Base-by-base conservation (phyloP, 1,284 basidiomycete genomes). In the Hortiboletus rubellus region DNA sequence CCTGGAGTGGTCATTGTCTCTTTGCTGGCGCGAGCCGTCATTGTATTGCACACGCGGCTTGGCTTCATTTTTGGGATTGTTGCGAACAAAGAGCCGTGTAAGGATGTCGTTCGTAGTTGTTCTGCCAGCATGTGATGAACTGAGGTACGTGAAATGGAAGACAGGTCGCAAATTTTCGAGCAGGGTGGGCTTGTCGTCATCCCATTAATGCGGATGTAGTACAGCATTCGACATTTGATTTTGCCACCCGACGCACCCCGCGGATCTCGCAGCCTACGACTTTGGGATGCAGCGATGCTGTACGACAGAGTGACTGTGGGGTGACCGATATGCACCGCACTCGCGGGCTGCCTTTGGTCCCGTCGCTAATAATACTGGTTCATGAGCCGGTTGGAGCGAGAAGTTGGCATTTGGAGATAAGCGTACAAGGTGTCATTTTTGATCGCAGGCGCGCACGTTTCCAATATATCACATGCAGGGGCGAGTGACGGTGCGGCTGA, bases 61-160 rank as follows among this genome's bases (percentile, higher is more conserved):
- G 47, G 38, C 40, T 52, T 14, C 62, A 64, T 66, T 63, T 47
- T 47, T 38, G 52, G 64, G 54, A 48, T 50, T 43, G 30, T 52
- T 41, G 15, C 17, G 30, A 63, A 18, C 33, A 40, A 41, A 60
- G 53, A 52, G 42, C 55, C 63, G 44, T 27, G 33, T 10, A 38
- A 37, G 38, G 40, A 47, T 41, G 52, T 11, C 27, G 37, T 44
- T 17, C 42, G 18, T 46, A 18, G n/a, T 10, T 33, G 22, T 31
- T 18, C 37, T 41, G 38, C 24, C 34, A 47, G 31, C 43, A 52
- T 58, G 54, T 47, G 51, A 41, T 50, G 30, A 41, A 42, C 38
- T 52, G 60, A 54, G 56, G 49, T 55, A 43, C 44, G n/a, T 52
- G 61, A 51, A 58, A 65, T 65, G 63, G 63, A 68, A 66, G 65